Base-by-base conservation (phyloP, 83 land plant genomes). In the Thuja plicata region DNA sequence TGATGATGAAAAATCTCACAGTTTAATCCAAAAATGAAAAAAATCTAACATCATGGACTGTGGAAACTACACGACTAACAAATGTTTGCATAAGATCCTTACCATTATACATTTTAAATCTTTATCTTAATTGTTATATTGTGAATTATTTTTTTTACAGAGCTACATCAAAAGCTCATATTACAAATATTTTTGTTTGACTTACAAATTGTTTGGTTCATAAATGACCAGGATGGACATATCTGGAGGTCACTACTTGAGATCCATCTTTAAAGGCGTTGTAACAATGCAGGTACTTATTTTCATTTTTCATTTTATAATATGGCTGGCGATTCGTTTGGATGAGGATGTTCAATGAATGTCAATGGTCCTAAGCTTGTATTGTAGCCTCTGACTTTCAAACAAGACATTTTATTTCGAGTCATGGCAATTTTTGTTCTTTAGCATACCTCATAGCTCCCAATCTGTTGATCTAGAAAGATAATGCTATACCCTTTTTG, bases 221-320 rank as follows among this genome's bases (percentile, higher is more conserved):
- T 40, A 83, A 83, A 32, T 43, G 85, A 88, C 15, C 88, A 95
- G 96, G 87, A 87, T 77, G 89, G 95, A 95, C 91, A 92, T 95
- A 19, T 90, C 96, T 41, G 96, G 96, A 84, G 92, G 93, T 34
- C 95, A 74, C 37, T 87, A 89, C 40, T 71, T 95, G 3, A 90
- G 96, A 87, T 78, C 89, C 52, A 15, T 95, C 16, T 95, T 84
- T 81, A 35, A 40, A n/a, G 96, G 96, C 43, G 93, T 95, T 21
- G 96, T 95, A 15, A 90, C 34, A 81, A 88, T 93, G 88, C 96
- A 92, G 93, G 96, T 95, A 89, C 30, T 84, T 11, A 35, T 54
- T 66, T 34, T 89, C 10, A 5, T 60, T 46, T 3, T 24, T 32
- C 24, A 40, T 30, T 52, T 21, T 82, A 2, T 45, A 82, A 21